Evolutionary conservation across 345 rosid species (phyloP).

Genomic region (Punica granatum): DNA sequence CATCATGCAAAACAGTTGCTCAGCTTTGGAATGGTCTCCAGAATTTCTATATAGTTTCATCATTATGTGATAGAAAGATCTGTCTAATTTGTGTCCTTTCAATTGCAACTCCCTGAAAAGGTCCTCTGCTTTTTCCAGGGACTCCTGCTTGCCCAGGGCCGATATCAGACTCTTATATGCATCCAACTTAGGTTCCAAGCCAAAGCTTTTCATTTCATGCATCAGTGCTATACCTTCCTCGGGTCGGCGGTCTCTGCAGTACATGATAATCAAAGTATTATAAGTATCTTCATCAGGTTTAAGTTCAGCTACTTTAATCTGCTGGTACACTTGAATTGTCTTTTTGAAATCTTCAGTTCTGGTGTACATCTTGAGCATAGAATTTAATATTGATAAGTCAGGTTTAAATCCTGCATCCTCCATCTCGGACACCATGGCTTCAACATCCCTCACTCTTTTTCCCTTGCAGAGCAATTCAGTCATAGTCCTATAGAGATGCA

Average conservation of each 20-base stretch:
- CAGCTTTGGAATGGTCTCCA: constrained; percentile 69
- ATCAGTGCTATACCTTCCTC: constrained; percentile 74
- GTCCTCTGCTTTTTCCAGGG: constrained; percentile 67
- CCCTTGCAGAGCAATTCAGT: constrained; percentile 67
- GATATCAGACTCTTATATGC: constrained; percentile 89
- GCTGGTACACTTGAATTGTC: constrained; percentile 63
- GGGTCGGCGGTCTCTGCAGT: constrained; percentile 79
- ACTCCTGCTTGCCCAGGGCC: constrained; percentile 73
- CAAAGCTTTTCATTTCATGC: constrained; percentile 64
- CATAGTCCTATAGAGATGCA: constrained; percentile 88
- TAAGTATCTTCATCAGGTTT: constrained; percentile 81
- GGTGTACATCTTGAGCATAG: constrained; percentile 75
- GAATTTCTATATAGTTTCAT: constrained; percentile 79
- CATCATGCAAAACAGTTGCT: constrained; percentile 60
- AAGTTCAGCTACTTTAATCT: constrained; percentile 56
- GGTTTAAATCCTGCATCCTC: constrained; percentile 80
- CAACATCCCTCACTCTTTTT: constrained; percentile 75
- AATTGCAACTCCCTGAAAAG: constrained; percentile 59
- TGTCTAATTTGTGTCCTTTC: constrained; percentile 69
- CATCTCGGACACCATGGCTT: constrained; percentile 87
- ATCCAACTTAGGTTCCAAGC: constrained; percentile 74
- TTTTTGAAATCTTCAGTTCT: constrained; percentile 67
- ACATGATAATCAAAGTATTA: constrained; percentile 77
- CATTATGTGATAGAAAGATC: constrained; percentile 84
- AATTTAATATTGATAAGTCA: constrained; percentile 80